Conservation (phyloP, 768 basidiomycete species). For the Psilocybe tampanensis region DNA sequence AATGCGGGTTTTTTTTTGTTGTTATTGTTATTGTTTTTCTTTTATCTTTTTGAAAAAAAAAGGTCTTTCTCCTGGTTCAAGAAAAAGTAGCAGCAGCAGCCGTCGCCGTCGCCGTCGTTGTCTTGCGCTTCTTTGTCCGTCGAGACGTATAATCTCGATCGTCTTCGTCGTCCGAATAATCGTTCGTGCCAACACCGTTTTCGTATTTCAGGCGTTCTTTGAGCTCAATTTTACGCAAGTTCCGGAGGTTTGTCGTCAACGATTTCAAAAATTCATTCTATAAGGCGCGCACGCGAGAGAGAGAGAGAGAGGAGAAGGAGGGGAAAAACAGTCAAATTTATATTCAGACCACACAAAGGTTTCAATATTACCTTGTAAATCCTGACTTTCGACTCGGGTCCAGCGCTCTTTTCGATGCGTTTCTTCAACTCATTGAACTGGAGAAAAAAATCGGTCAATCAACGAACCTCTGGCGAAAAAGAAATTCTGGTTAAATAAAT, state of each 20-base stretch:
- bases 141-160: conserved; percentile 51
- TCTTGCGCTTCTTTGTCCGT: conserved; percentile 36
- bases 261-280: conserved; percentile 75
- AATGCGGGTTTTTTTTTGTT: too few species aligned
- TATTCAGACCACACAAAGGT: neutral
- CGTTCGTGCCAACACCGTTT: conserved; percentile 34
- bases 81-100: neutral
- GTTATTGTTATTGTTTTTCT: too few species aligned
- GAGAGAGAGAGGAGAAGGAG: neutral
- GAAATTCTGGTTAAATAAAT: conserved; percentile 17
- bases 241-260: conserved; percentile 55
- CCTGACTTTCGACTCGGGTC: conserved; percentile 49
- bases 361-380: conserved; percentile 53
- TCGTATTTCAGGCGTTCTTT: conserved; percentile 43
- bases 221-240: conserved; percentile 61
- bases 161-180: conserved; percentile 51
- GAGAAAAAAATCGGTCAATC: conserved; percentile 10
- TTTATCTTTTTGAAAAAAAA: too few species aligned
- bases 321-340: neutral
- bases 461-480: neutral
- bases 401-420: conserved; percentile 45
- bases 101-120: conserved; percentile 10
- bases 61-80: too few species aligned
- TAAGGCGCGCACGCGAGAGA: too few species aligned
- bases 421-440: conserved; percentile 71